Evolutionary conservation across 1,284 basidiomycete genomes (phyloP).

Genomic region (Sporisorium graminicola): DNA sequence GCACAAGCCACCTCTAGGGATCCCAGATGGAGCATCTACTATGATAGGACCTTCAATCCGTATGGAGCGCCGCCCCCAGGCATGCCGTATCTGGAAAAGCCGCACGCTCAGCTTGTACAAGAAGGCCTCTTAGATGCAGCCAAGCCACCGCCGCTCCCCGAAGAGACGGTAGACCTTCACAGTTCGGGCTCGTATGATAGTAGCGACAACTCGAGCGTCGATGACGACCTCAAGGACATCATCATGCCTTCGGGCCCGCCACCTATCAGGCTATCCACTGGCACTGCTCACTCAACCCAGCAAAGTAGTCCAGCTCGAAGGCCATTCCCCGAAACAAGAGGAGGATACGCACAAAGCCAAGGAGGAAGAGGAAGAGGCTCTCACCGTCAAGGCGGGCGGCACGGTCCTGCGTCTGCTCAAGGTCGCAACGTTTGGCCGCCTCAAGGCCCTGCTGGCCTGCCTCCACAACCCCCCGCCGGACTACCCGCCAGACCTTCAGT

Average conservation of each 20-base stretch:
- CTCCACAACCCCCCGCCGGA: constrained; percentile 11
- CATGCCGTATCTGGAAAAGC: constrained; percentile 86
- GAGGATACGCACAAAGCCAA: neutral
- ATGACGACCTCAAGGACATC: constrained; percentile 62
- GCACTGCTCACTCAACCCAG: neutral
- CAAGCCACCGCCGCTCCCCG: constrained; percentile 39
- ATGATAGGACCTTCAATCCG: constrained; percentile 91
- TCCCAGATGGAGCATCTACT: constrained; percentile 81
- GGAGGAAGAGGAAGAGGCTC: constrained; percentile 11
- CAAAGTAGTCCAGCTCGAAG: neutral
- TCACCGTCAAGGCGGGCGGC: constrained; percentile 13
- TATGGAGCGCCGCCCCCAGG: constrained; percentile 95
- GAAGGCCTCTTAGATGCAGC: constrained; percentile 46
- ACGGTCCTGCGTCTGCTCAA: neutral
- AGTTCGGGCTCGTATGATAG: constrained; percentile 18
- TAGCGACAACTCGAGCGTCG: constrained; percentile 57
- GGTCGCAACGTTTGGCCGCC: neutral
- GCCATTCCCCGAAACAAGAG: neutral
- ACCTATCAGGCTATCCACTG: constrained; percentile 19
- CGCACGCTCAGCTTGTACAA: constrained; percentile 35
- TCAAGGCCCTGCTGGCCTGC: neutral
- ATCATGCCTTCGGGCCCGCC: constrained; percentile 64
- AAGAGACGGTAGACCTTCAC: constrained; percentile 16
- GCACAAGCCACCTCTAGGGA: constrained; percentile 4
- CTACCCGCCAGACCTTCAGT: constrained; percentile 7